Base-by-base conservation (phyloP, 352 stramenopile species). In the Thalassiosira livingstoniorum region DNA sequence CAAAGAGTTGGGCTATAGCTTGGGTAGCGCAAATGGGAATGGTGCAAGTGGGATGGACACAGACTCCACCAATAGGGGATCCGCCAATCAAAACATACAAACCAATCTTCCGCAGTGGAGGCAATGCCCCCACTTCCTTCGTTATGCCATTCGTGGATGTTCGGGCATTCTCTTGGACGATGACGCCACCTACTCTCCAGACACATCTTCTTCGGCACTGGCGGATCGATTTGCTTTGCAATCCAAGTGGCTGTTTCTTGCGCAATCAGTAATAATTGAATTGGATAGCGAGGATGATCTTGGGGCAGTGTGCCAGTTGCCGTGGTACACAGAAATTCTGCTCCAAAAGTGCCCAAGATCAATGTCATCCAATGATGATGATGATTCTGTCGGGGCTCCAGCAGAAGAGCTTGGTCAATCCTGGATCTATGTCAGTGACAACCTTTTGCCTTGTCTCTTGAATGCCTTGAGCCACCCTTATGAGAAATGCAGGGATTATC, bases 401-500 rank as follows among this genome's bases (percentile, higher is more conserved):
- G 74, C 78, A 71, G 29, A 76, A 3, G 62, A 78, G 34, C n/a
- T 87, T 32, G 75, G 60, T 23, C 54, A 85, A 65, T 90, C 86
- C 25, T 94, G 90, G 90, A 82, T 87, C 21, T 74, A 91, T 80
- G 79, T 94, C 11, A 88, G 69, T 74, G 72, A 80, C 31, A 74
- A 68, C 43, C 82, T 95, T 18, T 82, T 90, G n/a, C 87, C 87
- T n/a, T 84, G 70, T 18, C 64, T 95, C 1, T 76, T 89, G 21
- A 89, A 87, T 47, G 86, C 89, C 13, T 81, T 94, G 51, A 84
- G 86, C 27, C 91, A 95, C 83, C 91, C 91, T 11, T 95, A 94
- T 72, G 87, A 95, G 47, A 93, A 86, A 62, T 95, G 91, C 64
- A 64, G 91, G 70, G 91, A 95, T 71, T 88, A 93, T 53, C 93